Base-by-base conservation (phyloP, 1,284 basidiomycete species). In the Clitocybe nebularis region DNA sequence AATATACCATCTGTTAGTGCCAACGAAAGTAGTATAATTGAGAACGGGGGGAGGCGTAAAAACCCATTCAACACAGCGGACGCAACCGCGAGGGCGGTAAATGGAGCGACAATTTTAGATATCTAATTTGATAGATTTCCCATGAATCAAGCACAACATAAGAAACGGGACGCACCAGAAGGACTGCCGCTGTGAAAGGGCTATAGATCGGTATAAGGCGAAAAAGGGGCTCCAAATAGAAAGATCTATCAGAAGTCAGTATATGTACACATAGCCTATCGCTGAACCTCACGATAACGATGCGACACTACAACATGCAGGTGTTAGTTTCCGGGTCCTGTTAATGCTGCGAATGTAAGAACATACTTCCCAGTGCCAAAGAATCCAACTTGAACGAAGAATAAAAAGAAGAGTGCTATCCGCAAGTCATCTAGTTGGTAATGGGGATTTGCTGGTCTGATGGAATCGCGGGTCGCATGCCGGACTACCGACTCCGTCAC, bases 161-260 rank as follows among this genome's bases (percentile, higher is more conserved):
- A 16, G 14, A 25, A 36, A 33, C 44, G 4, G 11, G 6, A 60
- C 72, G 14, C 53, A 87, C 85, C 46, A 89, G 62, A 9, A 89
- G 69, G 1, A 76, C 58, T 0, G 82, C 79, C 91, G 93, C 93
- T 41, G 89, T 73, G 63, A 93, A 93, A 0, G 92, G 91, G 50
- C 76, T 86, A 63, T 93, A 94, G 44, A 92, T 75, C 0, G 91
- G 89, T 44, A 93, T 84, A 9, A 94, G 72, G 3, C 92, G 83
- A 56, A 92, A 94, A 6, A 94, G 91, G 0, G 91, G 91, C 34
- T 87, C 89, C 8, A 93, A 73, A 60, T 93, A 94, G 64, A 94
- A 94, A 3, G 88, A 89, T 24, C 84, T 86, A 48, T 28, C 10
- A 1, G 16, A 9, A 19, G 25, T 34, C 7, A 41, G 8, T n/a